Conservation (phyloP, 352 stramenopile genomes). For the Pythium aquatile region DNA sequence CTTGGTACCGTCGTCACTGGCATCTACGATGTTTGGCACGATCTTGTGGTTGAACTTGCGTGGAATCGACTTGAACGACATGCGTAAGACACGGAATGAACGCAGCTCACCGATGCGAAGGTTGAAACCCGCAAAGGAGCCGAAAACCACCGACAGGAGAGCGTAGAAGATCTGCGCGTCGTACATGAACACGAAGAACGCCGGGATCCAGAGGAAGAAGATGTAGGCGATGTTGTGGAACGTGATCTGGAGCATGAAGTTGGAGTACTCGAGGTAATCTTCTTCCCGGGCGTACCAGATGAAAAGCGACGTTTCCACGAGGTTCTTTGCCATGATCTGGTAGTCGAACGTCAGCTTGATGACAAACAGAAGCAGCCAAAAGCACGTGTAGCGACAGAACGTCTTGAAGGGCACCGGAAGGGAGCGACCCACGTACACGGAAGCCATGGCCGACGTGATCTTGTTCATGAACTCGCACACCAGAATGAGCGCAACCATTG, state of each 20-base stretch:
- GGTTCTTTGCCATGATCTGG: slow-evolving; percentile 75
- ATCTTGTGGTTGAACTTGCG: slow-evolving; percentile 88
- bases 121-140: slow-evolving; percentile 82
- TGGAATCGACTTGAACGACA: slow-evolving; percentile 85
- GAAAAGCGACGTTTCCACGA: slow-evolving; percentile 81
- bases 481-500: slow-evolving; percentile 43
- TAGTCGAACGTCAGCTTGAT: slow-evolving; percentile 83
- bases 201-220: slow-evolving; percentile 78
- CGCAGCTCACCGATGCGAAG: slow-evolving; percentile 80
- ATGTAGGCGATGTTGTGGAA: slow-evolving; percentile 87
- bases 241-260: slow-evolving; percentile 76
- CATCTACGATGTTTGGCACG: slow-evolving; percentile 80
- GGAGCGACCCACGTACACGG: slow-evolving; percentile 72
- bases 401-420: slow-evolving; percentile 61
- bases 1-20: slow-evolving; percentile 46
- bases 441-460: slow-evolving; percentile 63
- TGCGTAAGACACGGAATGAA: slow-evolving; percentile 76
- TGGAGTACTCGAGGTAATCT: slow-evolving; percentile 72
- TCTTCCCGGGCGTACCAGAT: slow-evolving; percentile 78
- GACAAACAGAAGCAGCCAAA: slow-evolving; percentile 68
- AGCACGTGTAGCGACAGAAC: slow-evolving; percentile 79
- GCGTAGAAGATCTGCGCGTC: slow-evolving; percentile 85
- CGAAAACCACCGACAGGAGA: slow-evolving; percentile 67
- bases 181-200: slow-evolving; percentile 85
- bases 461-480: slow-evolving; percentile 79